Base-by-base conservation (phyloP, 1,139 yeast species). In the Scheffersomyces titani region DNA sequence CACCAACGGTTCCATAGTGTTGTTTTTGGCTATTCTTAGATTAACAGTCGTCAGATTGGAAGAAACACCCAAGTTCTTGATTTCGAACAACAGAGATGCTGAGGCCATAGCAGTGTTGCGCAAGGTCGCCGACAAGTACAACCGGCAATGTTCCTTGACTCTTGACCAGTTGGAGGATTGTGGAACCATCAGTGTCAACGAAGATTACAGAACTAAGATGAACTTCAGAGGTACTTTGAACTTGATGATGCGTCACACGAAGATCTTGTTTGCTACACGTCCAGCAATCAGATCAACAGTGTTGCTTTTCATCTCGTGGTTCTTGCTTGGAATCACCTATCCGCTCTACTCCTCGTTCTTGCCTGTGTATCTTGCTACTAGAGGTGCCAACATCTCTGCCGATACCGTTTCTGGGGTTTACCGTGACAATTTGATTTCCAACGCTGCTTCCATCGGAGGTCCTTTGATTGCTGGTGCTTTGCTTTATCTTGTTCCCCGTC, bases 391-490 rank as follows among this genome's bases (percentile, higher is more conserved):
- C 44, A 70, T 73, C 9, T 67, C 78, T 16, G 75, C 75, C 1
- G 60, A 66, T 36, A 68, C 77, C 47, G 71, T 76, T 11, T 66
- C 64, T 51, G 72, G 77, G 22, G 74, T 76, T n/a, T 86, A 85
- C 69, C 72, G 87, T 63, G 83, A 86, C 67, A 80, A 82, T 51
- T 71, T 82, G 52, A 75, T 86, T 54, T 80, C 81, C 51, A 82
- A 82, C 61, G 75, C 80, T 44, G 75, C 78, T 30, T 79, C 86
- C 47, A 82, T 83, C 47, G 79, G 81, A 55, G 90, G 90, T 9
- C 89, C 90, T 6, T 61, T 84, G 18, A 69, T 85, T 51, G 89
- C 84, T 5, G 87, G 83, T 51, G 71, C 60, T 3, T 58, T 68
- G 5, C 57, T 81, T 51, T 72, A 81, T 55, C 70, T 73, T 52